phyloP scores from a whole-genome alignment of 148 eudicot species.

The Arbutus unedo region DNA sequence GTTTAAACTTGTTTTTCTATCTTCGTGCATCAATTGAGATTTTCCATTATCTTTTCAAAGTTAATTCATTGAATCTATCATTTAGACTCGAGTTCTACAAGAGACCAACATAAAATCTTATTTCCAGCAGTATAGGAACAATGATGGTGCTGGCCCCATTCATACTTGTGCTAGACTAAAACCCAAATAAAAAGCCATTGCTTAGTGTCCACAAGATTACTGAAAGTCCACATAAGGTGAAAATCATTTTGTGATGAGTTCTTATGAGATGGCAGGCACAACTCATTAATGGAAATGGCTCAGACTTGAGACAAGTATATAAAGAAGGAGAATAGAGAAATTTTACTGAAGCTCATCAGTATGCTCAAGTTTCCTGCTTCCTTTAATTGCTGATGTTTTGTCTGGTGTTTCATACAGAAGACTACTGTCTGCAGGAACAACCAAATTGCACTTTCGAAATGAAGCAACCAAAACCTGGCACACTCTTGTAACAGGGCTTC shows the following conservation, averaged over 20 bases:
- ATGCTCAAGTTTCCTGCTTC: slow-evolving; percentile 61
- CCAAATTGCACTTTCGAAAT: slow-evolving; percentile 37
- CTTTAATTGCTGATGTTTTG: slow-evolving; percentile 47
- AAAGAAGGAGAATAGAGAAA: slow-evolving; percentile 9
- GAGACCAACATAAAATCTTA: not conserved
- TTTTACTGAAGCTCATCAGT: slow-evolving; percentile 57
- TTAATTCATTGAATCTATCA: not conserved
- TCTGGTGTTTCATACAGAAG: slow-evolving; percentile 51
- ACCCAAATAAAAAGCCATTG: not conserved
- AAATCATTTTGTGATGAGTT: not conserved
- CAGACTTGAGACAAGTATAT: not conserved
- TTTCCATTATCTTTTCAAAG: not conserved
- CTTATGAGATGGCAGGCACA: not conserved
- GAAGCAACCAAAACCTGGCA: slow-evolving; percentile 65
- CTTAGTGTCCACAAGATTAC: not conserved
- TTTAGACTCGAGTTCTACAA: not conserved
- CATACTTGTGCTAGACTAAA: not conserved
- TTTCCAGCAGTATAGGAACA: not conserved
- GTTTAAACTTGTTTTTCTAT: not conserved
- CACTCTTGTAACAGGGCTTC: slow-evolving; percentile 67
- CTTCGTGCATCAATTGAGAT: not conserved
- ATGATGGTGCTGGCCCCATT: not conserved
- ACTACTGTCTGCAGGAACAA: slow-evolving; percentile 38
- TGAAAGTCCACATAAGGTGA: not conserved
- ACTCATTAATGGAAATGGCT: not conserved